Conservation (phyloP, 1,284 basidiomycete species). For the Malassezia dermatis region DNA sequence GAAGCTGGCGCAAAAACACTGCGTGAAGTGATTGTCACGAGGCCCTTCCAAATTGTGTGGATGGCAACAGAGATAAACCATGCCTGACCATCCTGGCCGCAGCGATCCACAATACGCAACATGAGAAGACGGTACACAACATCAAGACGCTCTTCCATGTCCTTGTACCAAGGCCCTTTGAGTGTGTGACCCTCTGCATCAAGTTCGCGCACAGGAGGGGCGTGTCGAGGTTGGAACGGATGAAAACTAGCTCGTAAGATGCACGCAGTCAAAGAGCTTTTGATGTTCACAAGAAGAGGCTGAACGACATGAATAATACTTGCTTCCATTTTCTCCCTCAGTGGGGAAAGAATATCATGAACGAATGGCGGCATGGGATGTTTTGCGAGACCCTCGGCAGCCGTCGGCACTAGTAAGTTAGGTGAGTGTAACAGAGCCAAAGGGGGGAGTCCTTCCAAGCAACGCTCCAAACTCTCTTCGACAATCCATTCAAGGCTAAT, state of each 20-base stretch:
- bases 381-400: conserved; percentile 23
- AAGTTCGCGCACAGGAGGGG: background rate
- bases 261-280: conserved; percentile 28
- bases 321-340: conserved; percentile 44
- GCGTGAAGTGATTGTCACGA: conserved; percentile 35
- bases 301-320: conserved; percentile 45
- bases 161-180: conserved; percentile 25
- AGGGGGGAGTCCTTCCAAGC: conserved; percentile 31
- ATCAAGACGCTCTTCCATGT: conserved; percentile 40
- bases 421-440: conserved; percentile 20
- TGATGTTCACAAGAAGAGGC: conserved; percentile 35
- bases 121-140: conserved; percentile 33
- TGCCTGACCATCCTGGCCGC: conserved; percentile 40
- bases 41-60: conserved; percentile 44
- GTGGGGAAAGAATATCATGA: conserved; percentile 43
- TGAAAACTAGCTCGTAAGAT: conserved; percentile 27
- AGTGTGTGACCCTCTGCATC: background rate
- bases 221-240: conserved; percentile 24
- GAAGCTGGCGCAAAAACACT: conserved; percentile 20
- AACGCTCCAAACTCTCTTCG: conserved; percentile 43
- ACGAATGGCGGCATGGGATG: conserved; percentile 40
- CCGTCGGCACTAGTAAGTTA: conserved; percentile 27
- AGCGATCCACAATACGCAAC: conserved; percentile 38
- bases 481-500: conserved; percentile 43
- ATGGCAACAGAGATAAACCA: conserved; percentile 46